These are phyloP conservation scores for Canna indica DNA, from an alignment of 176 grass and related monocot species.

Conservation along the genomic window DNA sequence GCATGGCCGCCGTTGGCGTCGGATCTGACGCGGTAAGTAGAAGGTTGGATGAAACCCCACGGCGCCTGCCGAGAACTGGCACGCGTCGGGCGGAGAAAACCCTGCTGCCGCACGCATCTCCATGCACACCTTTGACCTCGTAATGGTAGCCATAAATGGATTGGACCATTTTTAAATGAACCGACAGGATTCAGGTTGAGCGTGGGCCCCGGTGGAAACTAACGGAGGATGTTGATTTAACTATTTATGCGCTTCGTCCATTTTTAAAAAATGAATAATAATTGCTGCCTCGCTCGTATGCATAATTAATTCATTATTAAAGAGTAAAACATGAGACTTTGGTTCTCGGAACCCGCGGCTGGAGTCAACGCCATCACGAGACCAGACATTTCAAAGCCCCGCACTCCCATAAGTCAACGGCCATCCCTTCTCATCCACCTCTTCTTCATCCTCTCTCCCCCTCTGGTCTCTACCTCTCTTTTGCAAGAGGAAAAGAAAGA, in stretches of 20 bases:
- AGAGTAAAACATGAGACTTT: slow-evolving; percentile 1
- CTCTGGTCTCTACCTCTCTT: slow-evolving; percentile 32
- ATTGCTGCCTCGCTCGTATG: neutral
- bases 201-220: neutral
- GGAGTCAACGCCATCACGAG: neutral
- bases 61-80: neutral
- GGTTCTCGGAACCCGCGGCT: neutral
- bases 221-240: neutral
- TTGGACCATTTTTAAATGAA: neutral
- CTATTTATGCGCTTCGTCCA: too few species aligned
- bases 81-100: neutral
- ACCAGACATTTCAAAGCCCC: neutral
- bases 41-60: neutral
- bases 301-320: neutral
- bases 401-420: slow-evolving; percentile 12
- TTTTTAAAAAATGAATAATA: too few species aligned
- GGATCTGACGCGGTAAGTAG: neutral
- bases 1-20: too few species aligned
- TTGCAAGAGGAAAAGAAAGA: neutral
- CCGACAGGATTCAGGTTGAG: neutral
- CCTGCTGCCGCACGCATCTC: neutral
- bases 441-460: slow-evolving; percentile 28
- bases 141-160: too few species aligned
- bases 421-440: neutral
- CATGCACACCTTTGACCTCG: too few species aligned